A percentile compares a stretch with the other conserved stretches of the same genome.
Conservation (phyloP, 169 alveolate species). For the Theileria parva region DNA sequence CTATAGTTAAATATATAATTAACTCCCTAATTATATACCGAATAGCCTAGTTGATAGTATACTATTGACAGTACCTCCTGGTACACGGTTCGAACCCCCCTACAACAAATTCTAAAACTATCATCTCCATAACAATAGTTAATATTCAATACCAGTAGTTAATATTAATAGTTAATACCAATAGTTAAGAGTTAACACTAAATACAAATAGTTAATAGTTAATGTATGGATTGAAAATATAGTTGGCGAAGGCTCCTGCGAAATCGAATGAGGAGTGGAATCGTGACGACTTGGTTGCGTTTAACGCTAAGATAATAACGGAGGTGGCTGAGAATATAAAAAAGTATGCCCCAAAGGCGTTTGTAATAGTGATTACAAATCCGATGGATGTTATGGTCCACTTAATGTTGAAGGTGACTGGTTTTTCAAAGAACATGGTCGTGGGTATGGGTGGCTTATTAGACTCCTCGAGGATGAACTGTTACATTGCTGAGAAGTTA, state of each 20-base stretch:
- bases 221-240: neutral
- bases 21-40: too few relatives aligned
- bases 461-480: conserved; percentile 82
- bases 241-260: conserved; percentile 45
- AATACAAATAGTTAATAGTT: too few relatives aligned
- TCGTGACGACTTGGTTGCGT: conserved; percentile 80
- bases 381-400: conserved; percentile 85
- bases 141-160: too few relatives aligned
- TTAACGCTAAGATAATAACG: conserved; percentile 78
- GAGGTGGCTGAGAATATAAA: conserved; percentile 82
- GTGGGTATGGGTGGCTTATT: conserved; percentile 85
- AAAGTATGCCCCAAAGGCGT: conserved; percentile 79
- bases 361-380: conserved; percentile 83
- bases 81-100: too few relatives aligned
- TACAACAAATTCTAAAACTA: too few relatives aligned
- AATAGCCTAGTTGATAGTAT: too few relatives aligned
- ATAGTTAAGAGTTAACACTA: too few relatives aligned
- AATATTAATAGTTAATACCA: too few relatives aligned
- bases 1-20: too few relatives aligned
- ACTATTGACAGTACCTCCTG: too few relatives aligned
- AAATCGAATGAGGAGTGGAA: conserved; percentile 78
- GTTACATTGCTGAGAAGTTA: conserved; percentile 73
- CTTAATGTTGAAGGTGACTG: conserved; percentile 74
- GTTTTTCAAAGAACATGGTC: conserved; percentile 80
- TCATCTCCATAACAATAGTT: too few relatives aligned